Percentiles rank a stretch among this genome's conserved stretches.
These are phyloP conservation scores for Globisporangium parvum DNA, from an alignment of 352 stramenopile genomes.

Conservation along the genomic window DNA sequence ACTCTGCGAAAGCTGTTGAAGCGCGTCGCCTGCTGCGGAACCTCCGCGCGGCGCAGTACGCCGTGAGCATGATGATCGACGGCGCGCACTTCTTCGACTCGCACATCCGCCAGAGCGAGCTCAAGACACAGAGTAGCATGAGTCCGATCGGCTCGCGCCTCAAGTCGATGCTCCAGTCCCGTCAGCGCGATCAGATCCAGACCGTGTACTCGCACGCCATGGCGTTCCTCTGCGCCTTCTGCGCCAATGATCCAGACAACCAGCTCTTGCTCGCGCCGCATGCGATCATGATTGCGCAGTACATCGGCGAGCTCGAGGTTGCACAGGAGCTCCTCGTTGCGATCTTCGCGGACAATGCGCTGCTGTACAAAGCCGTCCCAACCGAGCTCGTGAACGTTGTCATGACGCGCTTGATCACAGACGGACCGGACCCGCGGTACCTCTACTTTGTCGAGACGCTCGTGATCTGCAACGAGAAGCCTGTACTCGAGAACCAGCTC, in stretches of 20 bases:
- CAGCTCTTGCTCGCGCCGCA: slow-evolving; percentile 41
- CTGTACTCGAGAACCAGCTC: slow-evolving; percentile 57
- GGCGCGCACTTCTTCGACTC: slow-evolving; percentile 67
- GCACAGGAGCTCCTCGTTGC: slow-evolving; percentile 49
- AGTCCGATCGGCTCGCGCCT: slow-evolving; percentile 11
- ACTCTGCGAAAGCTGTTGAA: slow-evolving; percentile 28
- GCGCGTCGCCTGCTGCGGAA: slow-evolving; percentile 53
- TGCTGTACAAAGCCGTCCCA: slow-evolving; percentile 47
- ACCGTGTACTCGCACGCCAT: slow-evolving; percentile 50
- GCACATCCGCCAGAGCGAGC: slow-evolving; percentile 23
- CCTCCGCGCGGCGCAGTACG: slow-evolving; percentile 44
- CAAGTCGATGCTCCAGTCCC: slow-evolving; percentile 29
- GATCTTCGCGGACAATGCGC: slow-evolving; percentile 43
- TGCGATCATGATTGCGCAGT: slow-evolving; percentile 42
- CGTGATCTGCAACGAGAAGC: slow-evolving; percentile 49
- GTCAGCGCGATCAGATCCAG: slow-evolving; percentile 48
- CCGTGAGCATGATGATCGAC: slow-evolving; percentile 61
- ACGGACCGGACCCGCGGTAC: slow-evolving; percentile 40
- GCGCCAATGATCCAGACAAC: slow-evolving; percentile 36
- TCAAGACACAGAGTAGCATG: neutral
- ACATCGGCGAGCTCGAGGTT: slow-evolving; percentile 45
- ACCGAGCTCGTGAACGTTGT: slow-evolving; percentile 56
- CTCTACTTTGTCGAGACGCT: slow-evolving; percentile 58
- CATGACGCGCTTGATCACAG: slow-evolving; percentile 31
- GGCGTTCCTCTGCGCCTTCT: slow-evolving; percentile 54